Evolutionary conservation across 352 stramenopile species (phyloP), one percentile per base, ranked within the genome.

Genomic region (Lagenidium sp.): DNA sequence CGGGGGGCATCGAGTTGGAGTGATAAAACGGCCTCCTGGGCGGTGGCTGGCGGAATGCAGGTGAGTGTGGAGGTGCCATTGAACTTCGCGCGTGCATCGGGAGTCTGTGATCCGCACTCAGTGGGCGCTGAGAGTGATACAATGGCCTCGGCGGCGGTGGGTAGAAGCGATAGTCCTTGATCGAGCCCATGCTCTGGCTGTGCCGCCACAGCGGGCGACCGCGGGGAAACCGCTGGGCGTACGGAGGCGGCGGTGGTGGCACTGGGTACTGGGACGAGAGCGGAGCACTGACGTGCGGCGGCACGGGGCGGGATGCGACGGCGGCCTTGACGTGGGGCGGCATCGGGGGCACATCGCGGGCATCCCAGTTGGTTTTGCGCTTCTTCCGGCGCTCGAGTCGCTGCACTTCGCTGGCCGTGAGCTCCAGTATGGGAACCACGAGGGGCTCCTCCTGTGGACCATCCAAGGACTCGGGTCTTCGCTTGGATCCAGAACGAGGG

Each of bases 311-410:
- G 8, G 8, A 15, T 32, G 28, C 28, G 28, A 15, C 8, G 15
- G 28, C 8, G 8, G 15, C 15, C 28, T 32, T 8, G 8, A 7
- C 19, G 7, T n/a, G n/a, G n/a, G n/a, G n/a, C 23, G 11, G 37
- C 15, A 58, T 0, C 75, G 72, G 3, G 80, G 80, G 36, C n/a
- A n/a, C n/a, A n/a, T 93, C 80, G 21, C 77, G 77, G 6, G 88
- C 72, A 50, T 93, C 80, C 80, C 80, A 93, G 46, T 90, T 85
- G 0, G 77, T 77, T 38, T 85, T 88, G 22, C 70, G 71, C 22
- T 68, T 72, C 48, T 77, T 68, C 38, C 80, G 68, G 23, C 74
- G 63, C 52, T 85, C 70, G 5, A 74, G 67, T 32, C 77, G 68
- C 4, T 70, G 68, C n/a, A 62, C 61, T 20, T 81, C 61, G 50